Percentiles rank a stretch among this genome's conserved stretches.
Evolutionary conservation across 345 rosid genomes (phyloP).

Genomic region (Lepidium didymum): DNA sequence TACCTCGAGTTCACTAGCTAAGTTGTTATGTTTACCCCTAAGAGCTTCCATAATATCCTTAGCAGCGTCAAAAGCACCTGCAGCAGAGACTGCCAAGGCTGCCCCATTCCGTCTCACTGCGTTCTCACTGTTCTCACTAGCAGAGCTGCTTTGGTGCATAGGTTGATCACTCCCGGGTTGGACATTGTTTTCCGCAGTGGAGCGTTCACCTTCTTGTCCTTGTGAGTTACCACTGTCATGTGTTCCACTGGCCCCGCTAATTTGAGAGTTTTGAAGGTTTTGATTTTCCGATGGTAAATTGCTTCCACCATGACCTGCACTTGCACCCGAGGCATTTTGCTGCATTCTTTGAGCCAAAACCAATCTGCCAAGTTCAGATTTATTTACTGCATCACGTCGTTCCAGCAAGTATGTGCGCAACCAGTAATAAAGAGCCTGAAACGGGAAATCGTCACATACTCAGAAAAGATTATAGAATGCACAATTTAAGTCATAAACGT

Average conservation of each 20-base stretch:
- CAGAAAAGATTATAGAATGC: constrained; percentile 8
- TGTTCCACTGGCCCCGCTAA: constrained; percentile 51
- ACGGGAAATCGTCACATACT: constrained; percentile 5
- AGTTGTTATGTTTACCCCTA: constrained; percentile 89
- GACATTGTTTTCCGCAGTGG: constrained; percentile 49
- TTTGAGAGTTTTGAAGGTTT: constrained; percentile 57
- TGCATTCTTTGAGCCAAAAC: constrained; percentile 94
- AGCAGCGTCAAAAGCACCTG: constrained; percentile 93
- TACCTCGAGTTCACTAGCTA: constrained; percentile 98
- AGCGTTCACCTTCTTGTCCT: constrained; percentile 83
- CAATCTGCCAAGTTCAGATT: constrained; percentile 67
- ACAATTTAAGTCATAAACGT: not conserved
- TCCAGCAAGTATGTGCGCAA: constrained; percentile 95
- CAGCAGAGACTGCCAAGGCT: constrained; percentile 69
- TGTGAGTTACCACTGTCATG: constrained; percentile 77
- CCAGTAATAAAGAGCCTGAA: constrained; percentile 96
- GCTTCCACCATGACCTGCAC: constrained; percentile 53
- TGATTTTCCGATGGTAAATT: constrained; percentile 50
- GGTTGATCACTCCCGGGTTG: constrained; percentile 70
- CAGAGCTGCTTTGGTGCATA: constrained; percentile 58
- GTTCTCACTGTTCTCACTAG: constrained; percentile 53
- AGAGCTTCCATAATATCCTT: constrained; percentile 98
- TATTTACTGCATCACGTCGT: constrained; percentile 96
- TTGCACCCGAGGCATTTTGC: constrained; percentile 54
- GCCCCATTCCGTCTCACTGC: constrained; percentile 64